Evolutionary conservation across 2,329 filamentous ascomycete species (phyloP).

Genomic region (Ciborinia camelliae): DNA sequence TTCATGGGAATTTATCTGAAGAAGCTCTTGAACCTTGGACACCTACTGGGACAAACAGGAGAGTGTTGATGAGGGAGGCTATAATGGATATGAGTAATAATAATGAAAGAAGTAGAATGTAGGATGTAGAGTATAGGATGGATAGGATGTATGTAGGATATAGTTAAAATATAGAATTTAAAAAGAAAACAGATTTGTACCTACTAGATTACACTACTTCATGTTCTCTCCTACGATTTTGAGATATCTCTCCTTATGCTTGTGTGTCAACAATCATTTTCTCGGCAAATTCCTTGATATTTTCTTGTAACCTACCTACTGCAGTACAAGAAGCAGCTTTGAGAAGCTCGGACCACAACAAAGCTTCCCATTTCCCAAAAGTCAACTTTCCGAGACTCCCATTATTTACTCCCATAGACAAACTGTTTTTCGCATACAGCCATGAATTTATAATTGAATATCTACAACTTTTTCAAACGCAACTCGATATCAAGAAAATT

Average conservation of each 20-base stretch:
- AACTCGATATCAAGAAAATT: neutral
- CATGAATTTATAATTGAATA: conserved; percentile 7
- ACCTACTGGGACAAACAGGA: neutral
- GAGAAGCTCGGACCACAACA: conserved; percentile 5
- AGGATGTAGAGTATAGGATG: neutral
- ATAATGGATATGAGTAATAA: neutral
- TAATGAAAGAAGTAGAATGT: neutral
- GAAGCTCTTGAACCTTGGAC: neutral
- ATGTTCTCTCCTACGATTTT: neutral
- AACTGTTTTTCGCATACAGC: conserved; percentile 4
- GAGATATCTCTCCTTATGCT: no score
- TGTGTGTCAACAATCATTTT: neutral
- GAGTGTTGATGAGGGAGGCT: neutral
- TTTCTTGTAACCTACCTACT: no score
- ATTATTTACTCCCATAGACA: neutral
- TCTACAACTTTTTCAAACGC: neutral
- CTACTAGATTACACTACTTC: no score
- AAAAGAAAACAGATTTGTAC: neutral
- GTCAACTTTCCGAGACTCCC: neutral
- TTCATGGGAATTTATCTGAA: neutral
- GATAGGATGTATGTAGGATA: neutral
- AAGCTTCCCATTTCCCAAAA: conserved; percentile 6
- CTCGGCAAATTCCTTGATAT: neutral
- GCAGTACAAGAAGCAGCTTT: neutral
- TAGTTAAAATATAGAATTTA: neutral